phyloP scores from a whole-genome alignment of 192 early-diverging fungal species.

The Backusella parvicylindrica region DNA sequence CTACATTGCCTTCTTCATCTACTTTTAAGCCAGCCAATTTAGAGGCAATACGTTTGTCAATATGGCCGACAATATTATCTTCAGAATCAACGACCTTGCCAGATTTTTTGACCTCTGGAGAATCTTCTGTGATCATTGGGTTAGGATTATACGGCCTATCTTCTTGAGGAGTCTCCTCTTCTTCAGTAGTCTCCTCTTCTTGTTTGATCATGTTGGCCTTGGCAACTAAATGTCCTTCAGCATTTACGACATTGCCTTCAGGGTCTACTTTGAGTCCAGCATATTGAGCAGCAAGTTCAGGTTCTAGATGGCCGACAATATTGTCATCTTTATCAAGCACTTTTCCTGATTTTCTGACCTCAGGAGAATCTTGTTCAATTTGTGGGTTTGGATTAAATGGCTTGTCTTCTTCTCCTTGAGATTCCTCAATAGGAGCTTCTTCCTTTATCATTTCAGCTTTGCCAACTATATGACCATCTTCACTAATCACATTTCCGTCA shows the following conservation, averaged over 20 bases:
- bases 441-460: background rate
- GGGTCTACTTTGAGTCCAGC: constrained; percentile 14
- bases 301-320: constrained; percentile 1
- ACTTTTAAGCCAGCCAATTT: constrained; percentile 14
- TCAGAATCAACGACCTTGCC: constrained; percentile 15
- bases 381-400: background rate
- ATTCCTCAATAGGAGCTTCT: background rate
- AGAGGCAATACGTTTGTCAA: background rate
- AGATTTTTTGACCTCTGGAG: constrained; percentile 1
- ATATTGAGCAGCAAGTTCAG: background rate
- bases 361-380: background rate
- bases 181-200: background rate
- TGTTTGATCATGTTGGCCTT: background rate
- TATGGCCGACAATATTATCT: constrained; percentile 9
- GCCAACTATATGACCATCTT: background rate
- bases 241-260: constrained; percentile 12
- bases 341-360: constrained; percentile 17
- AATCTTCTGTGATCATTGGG: background rate
- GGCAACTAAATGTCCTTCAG: constrained; percentile 8
- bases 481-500: constrained; percentile 9
- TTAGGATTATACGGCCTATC: background rate
- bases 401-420: background rate
- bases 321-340: constrained; percentile 8
- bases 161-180: background rate
- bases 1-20: background rate